Evolutionary conservation across 208 protist genomes (phyloP), one percentile per base, ranked within the genome.

Genomic region (Crithidia sp.): DNA sequence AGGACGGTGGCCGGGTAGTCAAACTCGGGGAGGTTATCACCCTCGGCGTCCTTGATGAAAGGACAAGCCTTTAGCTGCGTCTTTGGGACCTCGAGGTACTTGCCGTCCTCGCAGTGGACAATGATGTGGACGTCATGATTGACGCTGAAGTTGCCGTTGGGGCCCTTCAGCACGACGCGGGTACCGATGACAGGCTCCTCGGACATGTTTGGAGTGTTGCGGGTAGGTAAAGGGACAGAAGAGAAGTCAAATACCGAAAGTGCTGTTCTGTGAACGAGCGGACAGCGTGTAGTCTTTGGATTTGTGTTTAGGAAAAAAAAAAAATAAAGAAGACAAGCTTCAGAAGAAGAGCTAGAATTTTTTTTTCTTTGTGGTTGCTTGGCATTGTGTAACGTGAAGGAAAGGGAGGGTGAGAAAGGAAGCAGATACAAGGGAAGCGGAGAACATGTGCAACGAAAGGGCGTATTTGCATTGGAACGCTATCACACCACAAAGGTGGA

Each of bases 91-190:
- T 81, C 59, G 7, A 89, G 53, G 59, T 79, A 81, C 60, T 91
- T 88, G n/a, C 77, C 83, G 61, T 93, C 90, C 39, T 77, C 79
- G 57, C 87, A 92, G 36, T 88, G 76, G 10, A 95, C 83, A 53
- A 87, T 67, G 10, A 74, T 60, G 43, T 77, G 63, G 19, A 57
- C 14, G 37, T 64, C 45, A 17, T 71, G 74, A 59, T 84, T 62
- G 5, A 76, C 58, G 17, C 76, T 86, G 64, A 80, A 82, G 39
- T 82, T 73, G 49, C 76, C 79, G 55, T 77, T 81, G 44, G 67
- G 64, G 19, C 77, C 80, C 57, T 77, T 81, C 12, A 82, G 66
- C 43, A 83, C 79, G 14, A 76, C 41, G 10, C 77, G 79, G 37
- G 67, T 78, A 63, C 82, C 81, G 19, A 53, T n/a, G 63, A 39